Percentiles rank a stretch among this genome's conserved stretches.
Evolutionary conservation across 768 basidiomycete genomes (phyloP).

Genomic region (Lactarius indigo): DNA sequence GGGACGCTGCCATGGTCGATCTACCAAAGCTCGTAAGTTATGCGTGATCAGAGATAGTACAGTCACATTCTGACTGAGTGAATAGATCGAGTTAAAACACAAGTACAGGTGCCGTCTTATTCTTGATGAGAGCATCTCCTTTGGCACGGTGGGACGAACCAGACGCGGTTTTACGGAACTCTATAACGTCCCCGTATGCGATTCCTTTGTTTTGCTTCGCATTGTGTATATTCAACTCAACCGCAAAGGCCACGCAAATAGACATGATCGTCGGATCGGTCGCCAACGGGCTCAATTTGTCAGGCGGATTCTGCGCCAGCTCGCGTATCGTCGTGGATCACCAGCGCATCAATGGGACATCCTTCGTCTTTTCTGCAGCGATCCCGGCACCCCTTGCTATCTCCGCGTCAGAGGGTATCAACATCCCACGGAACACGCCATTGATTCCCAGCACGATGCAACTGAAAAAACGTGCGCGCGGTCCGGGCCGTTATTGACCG

Average conservation of each 20-base stretch:
- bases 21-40: conserved; percentile 80
- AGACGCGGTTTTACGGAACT: too few species aligned
- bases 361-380: conserved; percentile 94
- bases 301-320: conserved; percentile 95
- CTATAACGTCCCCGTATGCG: too few species aligned
- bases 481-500: too few species aligned
- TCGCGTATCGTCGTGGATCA: conserved; percentile 72
- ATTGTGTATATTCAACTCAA: too few species aligned
- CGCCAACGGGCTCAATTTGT: conserved; percentile 77
- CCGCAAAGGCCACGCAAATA: too few species aligned
- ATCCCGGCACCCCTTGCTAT: conserved; percentile 91
- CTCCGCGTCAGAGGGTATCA: conserved; percentile 81
- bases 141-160: conserved; percentile 74
- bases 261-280: conserved; percentile 93
- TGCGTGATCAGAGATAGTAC: neutral
- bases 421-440: conserved; percentile 70
- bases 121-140: conserved; percentile 90
- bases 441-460: conserved; percentile 66
- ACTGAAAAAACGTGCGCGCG: conserved; percentile 61
- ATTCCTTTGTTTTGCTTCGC: too few species aligned
- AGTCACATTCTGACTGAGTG: neutral
- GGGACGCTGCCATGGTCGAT: conserved; percentile 89
- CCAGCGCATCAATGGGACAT: too few species aligned
- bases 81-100: conserved; percentile 85
- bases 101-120: conserved; percentile 96